These are phyloP conservation scores for Jaenimonas drosophilae DNA, from an alignment of 208 protist species.

Conservation along the genomic window DNA sequence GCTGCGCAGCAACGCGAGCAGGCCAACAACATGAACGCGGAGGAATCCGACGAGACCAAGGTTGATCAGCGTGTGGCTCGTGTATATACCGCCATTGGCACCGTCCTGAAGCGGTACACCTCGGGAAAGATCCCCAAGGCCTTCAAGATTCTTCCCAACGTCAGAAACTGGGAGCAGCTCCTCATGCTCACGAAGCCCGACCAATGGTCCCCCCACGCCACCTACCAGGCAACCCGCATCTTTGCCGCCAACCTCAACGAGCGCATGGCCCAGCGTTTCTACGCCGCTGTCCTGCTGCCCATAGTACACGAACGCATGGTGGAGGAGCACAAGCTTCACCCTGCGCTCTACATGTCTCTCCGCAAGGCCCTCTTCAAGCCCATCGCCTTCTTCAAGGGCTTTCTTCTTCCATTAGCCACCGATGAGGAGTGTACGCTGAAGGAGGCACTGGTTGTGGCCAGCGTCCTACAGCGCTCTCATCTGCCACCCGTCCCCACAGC, in stretches of 20 bases:
- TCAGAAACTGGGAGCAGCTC: conserved; percentile 97
- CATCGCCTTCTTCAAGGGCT: conserved; percentile 98
- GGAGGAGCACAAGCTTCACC: conserved; percentile 94
- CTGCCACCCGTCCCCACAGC: conserved; percentile 87
- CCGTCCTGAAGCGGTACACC: conserved; percentile 93
- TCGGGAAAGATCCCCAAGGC: conserved; percentile 98
- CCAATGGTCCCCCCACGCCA: conserved; percentile 93
- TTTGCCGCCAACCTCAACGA: conserved; percentile 97
- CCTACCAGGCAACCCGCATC: conserved; percentile 93
- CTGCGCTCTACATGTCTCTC: conserved; percentile 97
- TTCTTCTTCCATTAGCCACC: conserved; percentile 96
- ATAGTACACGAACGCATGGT: conserved; percentile 78
- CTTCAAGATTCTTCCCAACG: conserved; percentile 97
- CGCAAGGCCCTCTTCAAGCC: conserved; percentile 98
- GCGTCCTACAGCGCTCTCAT: conserved; percentile 88
- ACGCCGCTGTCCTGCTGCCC: conserved; percentile 97
- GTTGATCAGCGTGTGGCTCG: conserved; percentile 80
- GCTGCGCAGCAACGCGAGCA: conserved; percentile 4
- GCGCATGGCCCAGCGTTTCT: conserved; percentile 95
- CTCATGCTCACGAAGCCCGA: conserved; percentile 95
- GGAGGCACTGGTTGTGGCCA: conserved; percentile 93
- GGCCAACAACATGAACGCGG: conserved; percentile 1
- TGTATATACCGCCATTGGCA: conserved; percentile 92
- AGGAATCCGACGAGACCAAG: conserved; percentile 4
- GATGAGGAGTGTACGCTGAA: conserved; percentile 91